Percentiles rank a stretch among this genome's conserved stretches.
Evolutionary conservation across 257 asterid species (phyloP).

Genomic region (Leonotis leonurus): DNA sequence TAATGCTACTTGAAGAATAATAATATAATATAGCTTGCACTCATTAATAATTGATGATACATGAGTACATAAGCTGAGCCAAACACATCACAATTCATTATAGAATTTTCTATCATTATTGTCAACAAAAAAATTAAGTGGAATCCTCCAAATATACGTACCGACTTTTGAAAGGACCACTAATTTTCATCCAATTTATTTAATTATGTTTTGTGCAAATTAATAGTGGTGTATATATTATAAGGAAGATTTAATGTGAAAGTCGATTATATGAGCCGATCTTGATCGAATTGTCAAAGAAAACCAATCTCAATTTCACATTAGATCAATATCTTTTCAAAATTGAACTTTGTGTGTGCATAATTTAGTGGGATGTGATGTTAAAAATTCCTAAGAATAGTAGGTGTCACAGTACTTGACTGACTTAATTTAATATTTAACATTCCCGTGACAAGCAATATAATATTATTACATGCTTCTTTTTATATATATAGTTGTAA

Average conservation of each 20-base stretch:
- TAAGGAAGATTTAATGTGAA: too few species aligned
- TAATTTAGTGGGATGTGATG: slow-evolving; percentile 18
- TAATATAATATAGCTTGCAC: background rate
- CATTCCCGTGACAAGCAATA: slow-evolving; percentile 19
- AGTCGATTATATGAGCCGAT: too few species aligned
- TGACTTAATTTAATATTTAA: background rate
- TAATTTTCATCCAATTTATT: background rate
- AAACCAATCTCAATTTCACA: background rate
- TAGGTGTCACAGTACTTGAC: slow-evolving; percentile 5
- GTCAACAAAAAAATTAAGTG: background rate
- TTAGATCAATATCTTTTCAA: background rate
- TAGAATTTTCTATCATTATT: background rate
- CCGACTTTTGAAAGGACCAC: background rate
- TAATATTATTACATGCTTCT: slow-evolving; percentile 1
- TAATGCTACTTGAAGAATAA: background rate
- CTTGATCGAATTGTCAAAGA: too few species aligned
- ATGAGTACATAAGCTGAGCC: background rate
- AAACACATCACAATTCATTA: background rate
- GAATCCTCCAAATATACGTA: background rate
- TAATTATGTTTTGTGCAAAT: background rate
- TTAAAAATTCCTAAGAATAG: slow-evolving; percentile 14
- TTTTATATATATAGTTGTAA: background rate
- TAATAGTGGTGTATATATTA: too few species aligned
- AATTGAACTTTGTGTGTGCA: background rate
- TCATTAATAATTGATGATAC: background rate